Conservation (phyloP, 2,329 filamentous ascomycete genomes). For the Penicillium sp. region DNA sequence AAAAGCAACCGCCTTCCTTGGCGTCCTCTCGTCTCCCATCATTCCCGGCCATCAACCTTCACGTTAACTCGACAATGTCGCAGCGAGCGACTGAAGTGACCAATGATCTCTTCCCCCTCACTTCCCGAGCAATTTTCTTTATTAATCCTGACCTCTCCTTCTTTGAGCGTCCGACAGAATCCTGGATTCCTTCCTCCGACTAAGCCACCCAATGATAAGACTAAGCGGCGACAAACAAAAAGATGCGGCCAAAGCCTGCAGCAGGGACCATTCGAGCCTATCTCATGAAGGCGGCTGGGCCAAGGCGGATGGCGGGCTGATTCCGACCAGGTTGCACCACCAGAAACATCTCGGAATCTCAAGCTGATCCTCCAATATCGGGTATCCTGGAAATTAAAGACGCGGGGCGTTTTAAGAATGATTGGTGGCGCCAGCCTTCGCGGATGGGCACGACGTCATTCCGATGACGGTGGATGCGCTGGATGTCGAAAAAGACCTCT, state of each 20-base stretch:
- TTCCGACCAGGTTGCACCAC: slow-evolving; percentile 1
- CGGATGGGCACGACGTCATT: slow-evolving; percentile 10
- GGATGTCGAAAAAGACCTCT: slow-evolving; percentile 1
- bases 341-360: slow-evolving; percentile 2
- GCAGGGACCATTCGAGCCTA: not conserved
- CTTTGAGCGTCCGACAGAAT: slow-evolving; percentile 5
- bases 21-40: not conserved
- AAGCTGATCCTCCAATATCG: slow-evolving; percentile 13
- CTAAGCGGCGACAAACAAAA: not conserved
- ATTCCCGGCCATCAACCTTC: not conserved
- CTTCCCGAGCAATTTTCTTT: not conserved
- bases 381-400: slow-evolving; percentile 10
- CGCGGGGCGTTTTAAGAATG: not conserved
- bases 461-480: not conserved
- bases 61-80: not conserved
- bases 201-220: slow-evolving; percentile 10
- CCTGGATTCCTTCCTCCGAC: not conserved
- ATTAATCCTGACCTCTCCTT: slow-evolving; percentile 2
- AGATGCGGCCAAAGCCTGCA: not conserved
- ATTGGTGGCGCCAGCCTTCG: slow-evolving; percentile 8
- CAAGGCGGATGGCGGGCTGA: not conserved
- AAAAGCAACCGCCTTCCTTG: not conserved
- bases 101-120: not conserved
- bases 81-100: not conserved
- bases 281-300: not conserved